A percentile compares a stretch with the other conserved stretches of the same genome.
phyloP scores from a whole-genome alignment of 2,329 filamentous ascomycete species.

The Colletotrichum cereale region DNA sequence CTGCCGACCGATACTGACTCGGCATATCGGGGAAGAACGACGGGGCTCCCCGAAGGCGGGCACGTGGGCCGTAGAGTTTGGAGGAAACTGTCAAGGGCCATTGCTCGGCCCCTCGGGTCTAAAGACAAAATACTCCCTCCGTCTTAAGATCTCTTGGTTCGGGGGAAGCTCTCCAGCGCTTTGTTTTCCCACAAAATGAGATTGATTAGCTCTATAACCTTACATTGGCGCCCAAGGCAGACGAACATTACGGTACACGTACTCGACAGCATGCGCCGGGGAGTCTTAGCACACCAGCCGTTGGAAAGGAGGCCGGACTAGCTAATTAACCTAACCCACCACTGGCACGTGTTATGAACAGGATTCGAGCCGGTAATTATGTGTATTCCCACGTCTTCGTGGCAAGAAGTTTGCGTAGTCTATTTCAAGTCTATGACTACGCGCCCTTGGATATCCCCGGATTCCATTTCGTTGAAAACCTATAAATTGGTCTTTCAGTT shows the following conservation, averaged over 20 bases:
- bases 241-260: not conserved
- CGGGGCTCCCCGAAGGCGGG: slow-evolving; percentile 6
- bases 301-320: no score
- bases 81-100: not conserved
- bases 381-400: not conserved
- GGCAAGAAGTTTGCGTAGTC: not conserved
- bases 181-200: slow-evolving; percentile 7
- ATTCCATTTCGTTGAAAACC: slow-evolving; percentile 38
- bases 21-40: slow-evolving; percentile 20
- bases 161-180: not conserved
- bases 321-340: not conserved
- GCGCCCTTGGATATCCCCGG: slow-evolving; percentile 35
- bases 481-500: not conserved
- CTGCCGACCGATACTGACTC: slow-evolving; percentile 9
- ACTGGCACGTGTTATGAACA: not conserved
- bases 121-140: not conserved
- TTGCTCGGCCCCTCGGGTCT: not conserved
- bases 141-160: not conserved
- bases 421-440: slow-evolving; percentile 37
- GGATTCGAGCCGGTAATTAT: not conserved
- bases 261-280: slow-evolving; percentile 11
- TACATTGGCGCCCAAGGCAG: not conserved
- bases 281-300: no score
- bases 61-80: not conserved
- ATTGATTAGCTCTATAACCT: not conserved